These are phyloP conservation scores for Coemansia sp. DNA, from an alignment of 192 early-diverging fungal species.

Conservation along the genomic window DNA sequence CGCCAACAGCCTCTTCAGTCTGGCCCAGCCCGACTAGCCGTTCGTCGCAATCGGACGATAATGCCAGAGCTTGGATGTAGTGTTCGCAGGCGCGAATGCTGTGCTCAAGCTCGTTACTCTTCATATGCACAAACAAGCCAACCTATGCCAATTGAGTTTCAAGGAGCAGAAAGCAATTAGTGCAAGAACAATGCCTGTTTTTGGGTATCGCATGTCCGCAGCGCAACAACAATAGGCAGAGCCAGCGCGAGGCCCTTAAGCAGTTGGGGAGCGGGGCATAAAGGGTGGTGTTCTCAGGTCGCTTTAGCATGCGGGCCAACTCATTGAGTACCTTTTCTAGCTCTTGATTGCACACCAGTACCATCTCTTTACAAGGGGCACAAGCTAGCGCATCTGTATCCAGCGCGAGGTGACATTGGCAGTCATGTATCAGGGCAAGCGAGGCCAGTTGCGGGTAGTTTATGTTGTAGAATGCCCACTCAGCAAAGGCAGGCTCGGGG, in stretches of 20 bases:
- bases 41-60: conserved; percentile 21
- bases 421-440: conserved; percentile 9
- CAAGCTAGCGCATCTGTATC: not conserved
- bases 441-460: conserved; percentile 22
- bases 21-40: conserved; percentile 41
- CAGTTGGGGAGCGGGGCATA: conserved; percentile 1
- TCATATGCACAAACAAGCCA: conserved; percentile 39
- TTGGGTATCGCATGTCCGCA: not conserved
- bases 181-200: not conserved
- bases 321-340: conserved; percentile 38
- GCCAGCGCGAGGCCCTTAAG: not conserved
- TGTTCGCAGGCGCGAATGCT: conserved; percentile 36
- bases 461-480: conserved; percentile 48
- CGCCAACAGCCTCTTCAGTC: conserved; percentile 36
- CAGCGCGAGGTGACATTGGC: conserved; percentile 7
- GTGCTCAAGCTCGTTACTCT: conserved; percentile 32
- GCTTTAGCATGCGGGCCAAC: not conserved
- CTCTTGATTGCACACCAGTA: conserved; percentile 16
- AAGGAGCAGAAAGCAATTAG: not conserved
- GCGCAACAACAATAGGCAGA: not conserved
- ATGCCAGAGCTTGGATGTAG: conserved; percentile 13
- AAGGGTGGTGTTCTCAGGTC: not conserved
- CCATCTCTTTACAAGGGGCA: conserved; percentile 22
- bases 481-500: conserved; percentile 40
- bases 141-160: conserved; percentile 18